Percentiles rank a stretch among this genome's conserved stretches.
Evolutionary conservation across 192 early-diverging fungal species (phyloP).

Genomic region (Funneliformis geosporum): DNA sequence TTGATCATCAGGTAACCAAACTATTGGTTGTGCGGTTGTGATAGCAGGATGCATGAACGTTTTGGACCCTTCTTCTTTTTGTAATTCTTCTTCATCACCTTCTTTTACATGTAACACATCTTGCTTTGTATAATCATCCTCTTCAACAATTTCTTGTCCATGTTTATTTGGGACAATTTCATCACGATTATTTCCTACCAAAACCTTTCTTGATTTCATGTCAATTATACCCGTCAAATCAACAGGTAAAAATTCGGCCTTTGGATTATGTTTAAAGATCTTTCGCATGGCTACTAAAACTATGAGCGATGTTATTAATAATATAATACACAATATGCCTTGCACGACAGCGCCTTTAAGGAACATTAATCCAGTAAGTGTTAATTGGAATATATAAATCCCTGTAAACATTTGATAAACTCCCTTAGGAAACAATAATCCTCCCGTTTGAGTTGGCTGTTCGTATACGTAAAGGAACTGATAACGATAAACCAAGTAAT

Average conservation of each 20-base stretch:
- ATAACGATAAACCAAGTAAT: conserved; percentile 76
- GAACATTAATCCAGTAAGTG: conserved; percentile 72
- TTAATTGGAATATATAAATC: conserved; percentile 72
- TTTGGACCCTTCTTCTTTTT: not conserved
- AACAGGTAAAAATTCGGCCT: conserved; percentile 25
- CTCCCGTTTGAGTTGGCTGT: conserved; percentile 56
- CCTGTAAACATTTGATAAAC: conserved; percentile 66
- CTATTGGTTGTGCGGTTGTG: not conserved
- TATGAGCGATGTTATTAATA: not conserved
- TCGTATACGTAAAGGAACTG: conserved; percentile 81
- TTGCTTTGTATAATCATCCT: not conserved
- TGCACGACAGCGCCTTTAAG: conserved; percentile 53
- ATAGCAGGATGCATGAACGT: not conserved
- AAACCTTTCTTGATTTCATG: not conserved
- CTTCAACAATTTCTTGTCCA: not conserved
- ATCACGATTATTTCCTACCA: not conserved
- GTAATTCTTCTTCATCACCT: not conserved
- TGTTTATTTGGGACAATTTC: not conserved
- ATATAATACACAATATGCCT: conserved; percentile 26
- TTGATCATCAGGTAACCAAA: conserved; percentile 10
- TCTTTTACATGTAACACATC: conserved; percentile 14
- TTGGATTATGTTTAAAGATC: conserved; percentile 19
- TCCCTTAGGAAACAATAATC: conserved; percentile 62
- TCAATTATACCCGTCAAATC: conserved; percentile 23
- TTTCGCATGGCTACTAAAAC: not conserved